Evolutionary conservation across 495 filamentous ascomycete species (phyloP).

Genomic region (Xylaria flabelliformis): DNA sequence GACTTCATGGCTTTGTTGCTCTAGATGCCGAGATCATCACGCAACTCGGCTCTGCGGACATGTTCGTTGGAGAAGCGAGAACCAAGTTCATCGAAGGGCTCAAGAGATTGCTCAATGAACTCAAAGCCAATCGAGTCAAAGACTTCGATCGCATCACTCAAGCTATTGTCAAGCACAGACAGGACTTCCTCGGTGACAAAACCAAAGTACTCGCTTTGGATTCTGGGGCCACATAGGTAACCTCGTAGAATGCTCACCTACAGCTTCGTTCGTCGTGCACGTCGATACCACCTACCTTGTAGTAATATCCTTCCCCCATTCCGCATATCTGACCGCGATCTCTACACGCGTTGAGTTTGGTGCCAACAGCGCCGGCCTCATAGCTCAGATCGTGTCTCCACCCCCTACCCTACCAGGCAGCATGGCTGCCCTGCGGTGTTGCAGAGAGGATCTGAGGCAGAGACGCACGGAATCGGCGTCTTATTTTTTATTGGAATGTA

Average conservation of each 20-base stretch:
- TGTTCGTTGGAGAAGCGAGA: slow-evolving; percentile 71
- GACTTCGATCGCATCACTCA: slow-evolving; percentile 82
- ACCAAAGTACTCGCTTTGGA: slow-evolving; percentile 57
- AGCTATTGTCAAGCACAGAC: slow-evolving; percentile 83
- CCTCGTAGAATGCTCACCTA: slow-evolving; percentile 42
- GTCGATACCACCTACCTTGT: slow-evolving; percentile 29
- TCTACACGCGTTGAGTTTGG: slow-evolving; percentile 4
- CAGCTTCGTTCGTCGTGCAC: slow-evolving; percentile 28
- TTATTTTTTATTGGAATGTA: slow-evolving; percentile 24
- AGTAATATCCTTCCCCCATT: slow-evolving; percentile 21
- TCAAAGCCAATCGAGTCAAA: slow-evolving; percentile 75
- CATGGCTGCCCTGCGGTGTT: slow-evolving; percentile 20
- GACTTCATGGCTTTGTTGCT: slow-evolving; percentile 63
- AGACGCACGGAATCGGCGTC: slow-evolving; percentile 15
- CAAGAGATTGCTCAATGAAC: slow-evolving; percentile 72
- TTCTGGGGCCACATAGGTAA: slow-evolving; percentile 37
- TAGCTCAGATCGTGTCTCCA: slow-evolving; percentile 20
- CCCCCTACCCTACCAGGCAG: slow-evolving; percentile 8
- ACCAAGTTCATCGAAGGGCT: slow-evolving; percentile 77
- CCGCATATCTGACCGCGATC: neutral
- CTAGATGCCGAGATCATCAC: slow-evolving; percentile 87
- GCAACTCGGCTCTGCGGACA: slow-evolving; percentile 78
- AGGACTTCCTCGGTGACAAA: slow-evolving; percentile 57
- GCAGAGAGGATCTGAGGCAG: slow-evolving; percentile 11
- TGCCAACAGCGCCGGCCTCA: slow-evolving; percentile 9